Evolutionary conservation across 1,139 yeast genomes (phyloP), one percentile per base, ranked within the genome.

Genomic region (Yarrowia galli): DNA sequence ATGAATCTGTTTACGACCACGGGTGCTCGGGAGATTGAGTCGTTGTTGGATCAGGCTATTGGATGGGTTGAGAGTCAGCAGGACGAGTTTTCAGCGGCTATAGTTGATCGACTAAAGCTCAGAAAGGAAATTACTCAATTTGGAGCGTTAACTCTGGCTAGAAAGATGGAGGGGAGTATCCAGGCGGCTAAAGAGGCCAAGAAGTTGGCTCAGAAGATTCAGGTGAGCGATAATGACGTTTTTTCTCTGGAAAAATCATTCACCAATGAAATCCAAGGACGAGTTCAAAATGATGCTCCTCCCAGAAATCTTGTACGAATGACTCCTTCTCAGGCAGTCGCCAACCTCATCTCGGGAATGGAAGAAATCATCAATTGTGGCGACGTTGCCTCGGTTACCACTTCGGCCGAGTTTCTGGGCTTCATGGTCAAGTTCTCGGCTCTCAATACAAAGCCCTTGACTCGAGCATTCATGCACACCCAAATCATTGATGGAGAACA

Each of bases 251-350:
- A 32, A 18, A 38, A 8, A 2, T 64, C 71, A 4, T 75, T 75
- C 61, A 69, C 75, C 13, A 67, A 69, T 0, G 73, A 74, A 0
- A 71, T 76, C 10, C 79, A 76, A 67, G 72, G 76, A 1, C 66
- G 79, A n/a, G 74, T 75, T 15, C 68, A 72, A 32, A 71, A 73
- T 49, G 73, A 73, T 16, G 73, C 75, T 60, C 76, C 80, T n/a
- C 67, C 73, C 23, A 72, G 79, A 43, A 72, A 75, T 1, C 70
- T 77, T 25, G 69, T 67, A 18, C 40, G 69, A 0, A 54, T 71
- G 48, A n/a, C 70, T 1, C 67, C 69, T 6, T 64, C 58, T 0
- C 72, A 75, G 22, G 75, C 80, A 1, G 73, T 72, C 42, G 68
- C 58, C 2, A 43, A 63, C 18, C 70, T 76, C 68, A 48, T 56